Conservation (phyloP, 176 grass and related monocot species). For the Coix lacrymajobi region DNA sequence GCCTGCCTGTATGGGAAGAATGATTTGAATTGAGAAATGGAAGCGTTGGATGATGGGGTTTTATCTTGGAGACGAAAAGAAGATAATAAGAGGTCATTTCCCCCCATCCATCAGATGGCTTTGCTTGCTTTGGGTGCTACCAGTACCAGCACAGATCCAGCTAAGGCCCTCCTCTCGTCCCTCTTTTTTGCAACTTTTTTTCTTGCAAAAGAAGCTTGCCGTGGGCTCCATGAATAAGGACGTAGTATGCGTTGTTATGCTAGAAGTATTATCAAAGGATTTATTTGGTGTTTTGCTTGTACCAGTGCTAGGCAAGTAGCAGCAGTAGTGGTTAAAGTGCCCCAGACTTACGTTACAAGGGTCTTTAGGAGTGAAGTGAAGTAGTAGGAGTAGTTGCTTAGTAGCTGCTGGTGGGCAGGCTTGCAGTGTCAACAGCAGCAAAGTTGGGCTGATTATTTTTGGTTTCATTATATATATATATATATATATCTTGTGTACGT, state of each 20-base stretch:
- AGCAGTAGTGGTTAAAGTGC: not conserved
- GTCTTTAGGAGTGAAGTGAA: not conserved
- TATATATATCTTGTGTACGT: not conserved
- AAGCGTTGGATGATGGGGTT: not conserved
- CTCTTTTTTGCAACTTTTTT: slow-evolving; percentile 45
- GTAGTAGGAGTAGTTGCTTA: not conserved
- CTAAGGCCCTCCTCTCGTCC: not conserved
- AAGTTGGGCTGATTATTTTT: not conserved
- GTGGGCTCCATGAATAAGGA: slow-evolving; percentile 53
- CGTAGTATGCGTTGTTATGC: not conserved
- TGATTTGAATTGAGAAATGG: not conserved
- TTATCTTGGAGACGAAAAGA: not conserved
- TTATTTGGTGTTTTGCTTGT: not conserved
- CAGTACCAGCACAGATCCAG: slow-evolving; percentile 34
- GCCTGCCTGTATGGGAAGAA: not conserved
- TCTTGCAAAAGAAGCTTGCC: slow-evolving; percentile 31
- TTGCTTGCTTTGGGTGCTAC: slow-evolving; percentile 25
- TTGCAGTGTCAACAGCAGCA: not conserved
- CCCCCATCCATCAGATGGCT: not conserved
- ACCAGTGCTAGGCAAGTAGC: not conserved
- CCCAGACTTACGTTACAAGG: slow-evolving; percentile 5
- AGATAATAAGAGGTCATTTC: not conserved
- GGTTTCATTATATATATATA: not conserved
- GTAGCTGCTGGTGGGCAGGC: not conserved
- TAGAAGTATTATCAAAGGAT: not conserved